Percentiles rank a stretch among this genome's conserved stretches.
phyloP scores from a whole-genome alignment of 2,329 filamentous ascomycete genomes.

The Fusarium keratoplasticum region DNA sequence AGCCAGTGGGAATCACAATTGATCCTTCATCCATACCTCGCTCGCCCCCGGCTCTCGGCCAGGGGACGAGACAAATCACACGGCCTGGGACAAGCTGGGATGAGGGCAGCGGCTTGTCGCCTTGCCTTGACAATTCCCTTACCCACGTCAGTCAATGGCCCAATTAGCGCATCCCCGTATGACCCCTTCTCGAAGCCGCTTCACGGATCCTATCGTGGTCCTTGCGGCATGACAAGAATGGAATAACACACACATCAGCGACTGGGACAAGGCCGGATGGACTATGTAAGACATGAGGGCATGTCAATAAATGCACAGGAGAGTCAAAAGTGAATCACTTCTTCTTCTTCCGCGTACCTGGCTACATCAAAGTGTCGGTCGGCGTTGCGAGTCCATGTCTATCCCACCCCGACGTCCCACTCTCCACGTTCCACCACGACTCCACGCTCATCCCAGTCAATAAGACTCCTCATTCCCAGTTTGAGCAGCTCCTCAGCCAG shows the following conservation, averaged over 20 bases:
- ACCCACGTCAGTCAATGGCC: conserved; percentile 10
- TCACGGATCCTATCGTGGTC: conserved; percentile 27
- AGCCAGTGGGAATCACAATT: conserved; percentile 2
- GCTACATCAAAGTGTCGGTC: conserved; percentile 27
- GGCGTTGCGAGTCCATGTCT: conserved; percentile 18
- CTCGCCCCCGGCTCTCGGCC: background rate
- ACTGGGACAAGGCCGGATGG: conserved; percentile 12
- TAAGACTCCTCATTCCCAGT: conserved; percentile 21
- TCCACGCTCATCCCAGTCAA: conserved; percentile 38
- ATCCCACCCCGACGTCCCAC: conserved; percentile 29
- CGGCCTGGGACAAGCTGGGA: conserved; percentile 18
- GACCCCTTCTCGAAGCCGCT: conserved; percentile 25
- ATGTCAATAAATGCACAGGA: conserved; percentile 9
- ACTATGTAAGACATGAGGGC: background rate
- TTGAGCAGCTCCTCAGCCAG: background rate
- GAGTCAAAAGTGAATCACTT: background rate
- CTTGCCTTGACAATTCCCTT: conserved; percentile 17
- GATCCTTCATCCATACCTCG: conserved; percentile 6
- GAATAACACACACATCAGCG: background rate
- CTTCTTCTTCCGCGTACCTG: conserved; percentile 3
- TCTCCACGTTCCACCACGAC: conserved; percentile 40
- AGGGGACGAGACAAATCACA: conserved; percentile 11
- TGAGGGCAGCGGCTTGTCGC: conserved; percentile 22
- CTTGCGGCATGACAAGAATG: conserved; percentile 22
- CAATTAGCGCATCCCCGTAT: conserved; percentile 26